A percentile compares a stretch with the other conserved stretches of the same genome.
Evolutionary conservation across 768 basidiomycete species (phyloP).

Genomic region (Strobilomyces echinocephalus): DNA sequence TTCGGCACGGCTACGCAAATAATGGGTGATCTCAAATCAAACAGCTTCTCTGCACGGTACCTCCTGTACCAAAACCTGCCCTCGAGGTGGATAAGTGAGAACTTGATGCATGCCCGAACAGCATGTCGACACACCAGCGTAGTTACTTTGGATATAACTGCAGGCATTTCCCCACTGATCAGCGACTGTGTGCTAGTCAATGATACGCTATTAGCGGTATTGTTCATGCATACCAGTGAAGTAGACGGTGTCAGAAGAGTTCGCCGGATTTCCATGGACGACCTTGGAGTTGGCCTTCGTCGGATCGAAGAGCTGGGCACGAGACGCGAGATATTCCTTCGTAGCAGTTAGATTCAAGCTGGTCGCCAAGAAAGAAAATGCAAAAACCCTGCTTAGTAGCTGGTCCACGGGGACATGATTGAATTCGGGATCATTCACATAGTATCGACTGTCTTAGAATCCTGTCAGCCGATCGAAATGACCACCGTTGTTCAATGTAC

Average conservation of each 20-base stretch:
- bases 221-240: constrained; percentile 62
- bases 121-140: constrained; percentile 50
- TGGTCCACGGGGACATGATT: constrained; percentile 73
- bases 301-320: constrained; percentile 79
- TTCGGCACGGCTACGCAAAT: constrained; percentile 69
- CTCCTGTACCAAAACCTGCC: constrained; percentile 84
- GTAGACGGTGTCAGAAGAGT: constrained; percentile 92
- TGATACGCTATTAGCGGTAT: not conserved
- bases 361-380: not conserved
- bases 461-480: not conserved
- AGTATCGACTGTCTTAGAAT: constrained; percentile 71
- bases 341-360: not conserved
- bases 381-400: constrained; percentile 75
- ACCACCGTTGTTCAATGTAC: constrained; percentile 5
- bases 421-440: constrained; percentile 87
- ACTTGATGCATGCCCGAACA: not conserved
- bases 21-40: constrained; percentile 2
- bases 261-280: constrained; percentile 72
- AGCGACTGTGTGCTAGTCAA: constrained; percentile 44
- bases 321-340: constrained; percentile 76
- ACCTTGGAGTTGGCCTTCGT: constrained; percentile 59
- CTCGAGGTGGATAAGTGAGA: constrained; percentile 6
- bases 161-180: constrained; percentile 90
- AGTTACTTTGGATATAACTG: constrained; percentile 87
- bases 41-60: constrained; percentile 32